Conservation (phyloP, 805 yeast species). For the Maudiozyma serrabonitensis region DNA sequence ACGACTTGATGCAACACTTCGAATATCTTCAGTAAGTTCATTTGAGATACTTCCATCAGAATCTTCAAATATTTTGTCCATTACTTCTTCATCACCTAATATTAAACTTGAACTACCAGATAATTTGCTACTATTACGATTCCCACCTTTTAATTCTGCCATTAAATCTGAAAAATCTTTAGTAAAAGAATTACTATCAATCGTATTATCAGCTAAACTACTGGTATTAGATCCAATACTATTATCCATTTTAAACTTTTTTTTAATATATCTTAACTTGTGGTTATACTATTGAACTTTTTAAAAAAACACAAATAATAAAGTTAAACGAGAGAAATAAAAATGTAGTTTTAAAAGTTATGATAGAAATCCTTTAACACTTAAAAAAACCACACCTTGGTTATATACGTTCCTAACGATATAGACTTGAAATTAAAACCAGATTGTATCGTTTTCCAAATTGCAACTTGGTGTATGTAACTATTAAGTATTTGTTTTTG, state of each 20-base stretch:
- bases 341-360: too few relatives aligned
- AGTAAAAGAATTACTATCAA: not conserved
- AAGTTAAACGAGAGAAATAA: too few relatives aligned
- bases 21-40: not conserved
- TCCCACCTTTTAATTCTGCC: not conserved
- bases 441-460: too few relatives aligned
- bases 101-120: not conserved
- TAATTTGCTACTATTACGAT: not conserved
- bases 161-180: constrained; percentile 1
- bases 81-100: not conserved
- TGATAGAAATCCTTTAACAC: too few relatives aligned
- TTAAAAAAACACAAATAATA: too few relatives aligned
- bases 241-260: not conserved
- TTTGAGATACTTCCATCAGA: not conserved
- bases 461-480: too few relatives aligned
- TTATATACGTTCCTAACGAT: too few relatives aligned
- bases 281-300: not conserved
- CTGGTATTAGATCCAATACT: not conserved
- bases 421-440: too few relatives aligned
- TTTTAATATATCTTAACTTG: not conserved
- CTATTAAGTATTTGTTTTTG: too few relatives aligned
- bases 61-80: not conserved
- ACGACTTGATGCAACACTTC: not conserved
- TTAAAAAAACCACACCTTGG: too few relatives aligned
- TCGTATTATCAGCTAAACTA: not conserved